A percentile compares a stretch with the other conserved stretches of the same genome.
Evolutionary conservation across 2,329 filamentous ascomycete genomes (phyloP).

Genomic region (Aspergillus fumigatus): DNA sequence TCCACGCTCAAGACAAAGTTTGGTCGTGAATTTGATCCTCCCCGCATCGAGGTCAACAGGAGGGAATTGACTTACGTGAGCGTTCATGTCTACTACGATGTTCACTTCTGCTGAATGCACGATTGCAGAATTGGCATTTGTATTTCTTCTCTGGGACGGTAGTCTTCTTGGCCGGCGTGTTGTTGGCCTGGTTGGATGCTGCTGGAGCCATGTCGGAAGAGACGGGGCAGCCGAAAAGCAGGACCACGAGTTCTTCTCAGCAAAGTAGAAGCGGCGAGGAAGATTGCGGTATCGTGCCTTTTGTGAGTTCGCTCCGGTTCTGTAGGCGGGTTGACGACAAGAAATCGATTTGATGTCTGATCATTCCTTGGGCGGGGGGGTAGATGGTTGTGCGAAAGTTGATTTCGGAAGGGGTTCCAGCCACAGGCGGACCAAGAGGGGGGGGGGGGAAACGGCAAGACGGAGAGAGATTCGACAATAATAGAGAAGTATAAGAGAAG

Average conservation of each 20-base stretch:
- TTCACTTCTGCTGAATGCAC: conserved; percentile 95
- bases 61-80: conserved; percentile 71
- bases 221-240: conserved; percentile 13
- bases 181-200: conserved; percentile 61
- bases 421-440: conserved; percentile 34
- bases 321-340: conserved; percentile 39
- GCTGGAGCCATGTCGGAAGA: conserved; percentile 37
- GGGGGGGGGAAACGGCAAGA: conserved; percentile 1
- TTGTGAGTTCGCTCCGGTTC: conserved; percentile 40
- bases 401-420: conserved; percentile 31
- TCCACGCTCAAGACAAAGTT: not conserved
- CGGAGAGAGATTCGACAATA: no score
- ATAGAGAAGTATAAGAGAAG: not conserved
- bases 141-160: conserved; percentile 93
- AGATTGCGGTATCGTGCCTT: conserved; percentile 35
- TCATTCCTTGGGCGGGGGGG: conserved; percentile 40
- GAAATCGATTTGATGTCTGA: conserved; percentile 37
- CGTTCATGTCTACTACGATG: conserved; percentile 95
- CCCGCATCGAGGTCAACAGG: not conserved
- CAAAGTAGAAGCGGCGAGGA: conserved; percentile 22
- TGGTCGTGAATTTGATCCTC: not conserved
- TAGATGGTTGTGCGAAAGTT: conserved; percentile 18
- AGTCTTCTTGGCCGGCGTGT: conserved; percentile 76
- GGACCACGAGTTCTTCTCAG: conserved; percentile 21
- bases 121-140: conserved; percentile 98